These are phyloP conservation scores for Aspergillus cejpii DNA, from an alignment of 2,329 filamentous ascomycete species.

Conservation along the genomic window DNA sequence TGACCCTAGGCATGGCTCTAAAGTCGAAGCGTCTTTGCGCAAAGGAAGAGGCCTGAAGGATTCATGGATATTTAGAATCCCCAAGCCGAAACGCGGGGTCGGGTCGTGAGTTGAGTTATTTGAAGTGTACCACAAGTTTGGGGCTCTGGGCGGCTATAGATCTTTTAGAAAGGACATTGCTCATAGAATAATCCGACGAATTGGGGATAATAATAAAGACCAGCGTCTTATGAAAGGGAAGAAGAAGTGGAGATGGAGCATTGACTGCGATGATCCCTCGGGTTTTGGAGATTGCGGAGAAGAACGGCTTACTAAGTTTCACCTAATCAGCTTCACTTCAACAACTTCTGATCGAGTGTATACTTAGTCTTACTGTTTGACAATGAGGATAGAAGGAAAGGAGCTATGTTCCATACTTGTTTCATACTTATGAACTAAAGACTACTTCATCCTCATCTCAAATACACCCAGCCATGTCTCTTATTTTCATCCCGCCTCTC, in stretches of 20 bases:
- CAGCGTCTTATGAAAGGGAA: not conserved
- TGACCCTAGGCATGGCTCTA: slow-evolving; percentile 26
- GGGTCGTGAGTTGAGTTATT: not conserved
- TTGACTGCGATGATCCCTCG: not conserved
- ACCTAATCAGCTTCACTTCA: not conserved
- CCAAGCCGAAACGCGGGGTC: not conserved
- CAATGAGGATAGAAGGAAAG: no score
- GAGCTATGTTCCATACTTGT: no score
- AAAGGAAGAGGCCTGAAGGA: not conserved
- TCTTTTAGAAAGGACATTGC: not conserved
- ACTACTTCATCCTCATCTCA: no score
- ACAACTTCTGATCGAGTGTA: no score
- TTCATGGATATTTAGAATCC: not conserved
- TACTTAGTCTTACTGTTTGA: no score
- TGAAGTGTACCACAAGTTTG: not conserved
- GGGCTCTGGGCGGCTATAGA: not conserved
- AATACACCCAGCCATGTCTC: no score
- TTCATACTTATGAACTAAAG: no score
- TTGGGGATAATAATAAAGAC: not conserved
- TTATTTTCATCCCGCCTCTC: no score
- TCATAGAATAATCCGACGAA: not conserved
- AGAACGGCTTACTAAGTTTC: not conserved
- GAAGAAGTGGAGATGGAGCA: not conserved
- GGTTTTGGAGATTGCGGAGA: not conserved
- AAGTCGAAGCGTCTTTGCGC: not conserved